Evolutionary conservation across 345 rosid species (phyloP).

Genomic region (Ceriops tagal): DNA sequence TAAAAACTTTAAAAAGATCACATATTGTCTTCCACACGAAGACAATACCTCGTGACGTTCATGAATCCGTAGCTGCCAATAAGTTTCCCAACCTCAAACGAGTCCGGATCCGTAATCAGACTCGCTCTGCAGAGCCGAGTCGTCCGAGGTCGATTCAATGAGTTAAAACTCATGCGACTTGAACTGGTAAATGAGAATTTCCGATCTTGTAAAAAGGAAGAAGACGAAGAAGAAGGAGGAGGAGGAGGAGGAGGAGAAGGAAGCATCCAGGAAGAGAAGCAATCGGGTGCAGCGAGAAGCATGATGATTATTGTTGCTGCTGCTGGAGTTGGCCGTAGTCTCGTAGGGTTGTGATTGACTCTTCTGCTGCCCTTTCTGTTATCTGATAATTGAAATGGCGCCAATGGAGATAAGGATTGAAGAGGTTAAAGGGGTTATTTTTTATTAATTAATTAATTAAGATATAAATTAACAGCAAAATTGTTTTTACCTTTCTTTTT

Average conservation of each 20-base stretch:
- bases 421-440: too few species aligned
- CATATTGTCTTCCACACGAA: background rate
- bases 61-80: slow-evolving; percentile 93
- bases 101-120: slow-evolving; percentile 64
- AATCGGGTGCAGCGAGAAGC: slow-evolving; percentile 22
- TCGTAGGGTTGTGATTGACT: too few species aligned
- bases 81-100: slow-evolving; percentile 86
- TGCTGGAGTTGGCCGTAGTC: too few species aligned
- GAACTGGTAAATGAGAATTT: slow-evolving; percentile 3
- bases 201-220: slow-evolving; percentile 17
- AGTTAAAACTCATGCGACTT: slow-evolving; percentile 14
- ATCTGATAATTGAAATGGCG: too few species aligned
- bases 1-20: too few species aligned
- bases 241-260: slow-evolving; percentile 5
- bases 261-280: background rate
- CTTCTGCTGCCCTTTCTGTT: too few species aligned
- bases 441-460: too few species aligned
- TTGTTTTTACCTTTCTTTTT: too few species aligned
- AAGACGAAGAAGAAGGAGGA: slow-evolving; percentile 3
- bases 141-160: slow-evolving; percentile 27
- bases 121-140: slow-evolving; percentile 46
- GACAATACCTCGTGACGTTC: slow-evolving; percentile 70
- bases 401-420: too few species aligned
- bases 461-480: too few species aligned
- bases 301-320: slow-evolving; percentile 3